phyloP scores from a whole-genome alignment of 108 stramenopile genomes.

The Nannochloropsis gaditana region DNA sequence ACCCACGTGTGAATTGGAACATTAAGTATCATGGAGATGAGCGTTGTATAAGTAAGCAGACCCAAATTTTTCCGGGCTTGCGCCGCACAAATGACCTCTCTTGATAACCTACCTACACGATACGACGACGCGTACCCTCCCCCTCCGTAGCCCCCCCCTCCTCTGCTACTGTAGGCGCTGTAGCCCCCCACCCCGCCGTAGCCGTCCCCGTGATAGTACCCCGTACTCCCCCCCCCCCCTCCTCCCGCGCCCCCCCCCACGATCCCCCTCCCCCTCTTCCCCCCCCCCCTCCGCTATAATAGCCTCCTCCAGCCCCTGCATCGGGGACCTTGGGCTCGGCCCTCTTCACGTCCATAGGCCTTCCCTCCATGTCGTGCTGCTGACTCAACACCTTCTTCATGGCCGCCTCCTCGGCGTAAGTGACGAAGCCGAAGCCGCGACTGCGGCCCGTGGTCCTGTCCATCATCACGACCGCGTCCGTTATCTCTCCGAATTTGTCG shows the following conservation, averaged over 20 bases:
- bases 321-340: slow-evolving; percentile 45
- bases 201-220: background rate
- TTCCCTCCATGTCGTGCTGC: slow-evolving; percentile 23
- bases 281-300: background rate
- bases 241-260: background rate
- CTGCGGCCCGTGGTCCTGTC: slow-evolving; percentile 52
- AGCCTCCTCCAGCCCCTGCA: background rate
- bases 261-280: background rate
- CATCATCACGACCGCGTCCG: slow-evolving; percentile 53
- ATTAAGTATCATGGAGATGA: background rate
- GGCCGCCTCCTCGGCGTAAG: slow-evolving; percentile 28
- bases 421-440: slow-evolving; percentile 55
- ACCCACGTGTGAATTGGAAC: background rate
- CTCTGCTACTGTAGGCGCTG: background rate
- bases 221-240: background rate
- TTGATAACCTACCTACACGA: slow-evolving; percentile 54
- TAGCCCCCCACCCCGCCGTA: background rate
- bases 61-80: background rate
- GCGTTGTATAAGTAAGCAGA: background rate
- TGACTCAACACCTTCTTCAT: slow-evolving; percentile 21
- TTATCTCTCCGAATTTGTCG: slow-evolving; percentile 44
- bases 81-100: no score
- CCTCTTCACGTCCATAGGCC: slow-evolving; percentile 52
- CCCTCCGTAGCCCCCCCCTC: slow-evolving; percentile 22
- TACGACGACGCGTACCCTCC: background rate